A percentile compares a stretch with the other conserved stretches of the same genome.
Conservation (phyloP, 2,329 filamentous ascomycete genomes). For the Orbilia ellipsospora region DNA sequence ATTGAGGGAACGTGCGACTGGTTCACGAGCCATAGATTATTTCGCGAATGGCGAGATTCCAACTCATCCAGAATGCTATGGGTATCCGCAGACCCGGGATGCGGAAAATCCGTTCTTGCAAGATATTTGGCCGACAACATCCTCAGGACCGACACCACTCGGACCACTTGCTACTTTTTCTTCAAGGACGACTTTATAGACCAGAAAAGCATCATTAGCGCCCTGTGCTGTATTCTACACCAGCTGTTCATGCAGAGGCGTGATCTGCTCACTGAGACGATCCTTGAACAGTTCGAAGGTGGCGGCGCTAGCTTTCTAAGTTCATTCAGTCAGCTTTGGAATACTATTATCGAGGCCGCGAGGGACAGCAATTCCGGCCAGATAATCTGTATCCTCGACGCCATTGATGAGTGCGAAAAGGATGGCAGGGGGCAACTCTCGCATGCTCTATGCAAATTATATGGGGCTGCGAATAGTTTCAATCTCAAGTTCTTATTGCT, state of each 20-base stretch:
- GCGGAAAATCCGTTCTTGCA: slow-evolving; percentile 65
- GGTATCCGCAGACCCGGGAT: slow-evolving; percentile 65
- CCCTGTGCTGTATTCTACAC: slow-evolving; percentile 62
- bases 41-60: slow-evolving; percentile 4
- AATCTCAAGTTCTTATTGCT: too few species aligned
- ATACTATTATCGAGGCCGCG: too few species aligned
- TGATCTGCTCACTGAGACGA: slow-evolving; percentile 33
- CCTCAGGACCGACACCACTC: slow-evolving; percentile 53
- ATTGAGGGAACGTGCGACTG: slow-evolving; percentile 34
- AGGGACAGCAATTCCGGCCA: too few species aligned
- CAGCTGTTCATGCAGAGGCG: slow-evolving; percentile 61
- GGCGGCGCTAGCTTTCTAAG: too few species aligned
- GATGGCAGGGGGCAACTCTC: too few species aligned
- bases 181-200: slow-evolving; percentile 64
- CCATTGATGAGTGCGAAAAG: too few species aligned
- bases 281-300: too few species aligned
- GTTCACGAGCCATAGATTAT: slow-evolving; percentile 19
- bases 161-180: slow-evolving; percentile 64
- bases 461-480: too few species aligned
- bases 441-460: too few species aligned
- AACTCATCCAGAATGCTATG: slow-evolving; percentile 59
- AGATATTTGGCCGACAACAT: slow-evolving; percentile 62
- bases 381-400: too few species aligned
- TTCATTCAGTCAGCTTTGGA: too few species aligned
- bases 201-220: slow-evolving; percentile 60